Conservation (phyloP, 2,329 filamentous ascomycete species). For the Chaetomium sp. region DNA sequence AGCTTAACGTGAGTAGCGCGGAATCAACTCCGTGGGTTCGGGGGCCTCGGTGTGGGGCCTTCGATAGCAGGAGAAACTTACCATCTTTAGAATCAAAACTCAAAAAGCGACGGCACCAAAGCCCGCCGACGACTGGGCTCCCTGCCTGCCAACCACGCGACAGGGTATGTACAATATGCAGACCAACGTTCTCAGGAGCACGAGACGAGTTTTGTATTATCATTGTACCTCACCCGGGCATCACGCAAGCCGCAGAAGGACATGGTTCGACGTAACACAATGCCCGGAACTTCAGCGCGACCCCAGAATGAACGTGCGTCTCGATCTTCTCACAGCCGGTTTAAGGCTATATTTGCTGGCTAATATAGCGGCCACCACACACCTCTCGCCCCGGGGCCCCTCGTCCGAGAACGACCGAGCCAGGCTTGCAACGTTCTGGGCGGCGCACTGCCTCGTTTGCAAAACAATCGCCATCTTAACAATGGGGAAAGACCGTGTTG, state of each 20-base stretch:
- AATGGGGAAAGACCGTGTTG: background rate
- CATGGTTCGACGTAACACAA: background rate
- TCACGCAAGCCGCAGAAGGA: background rate
- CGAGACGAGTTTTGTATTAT: background rate
- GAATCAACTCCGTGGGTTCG: conserved; percentile 17
- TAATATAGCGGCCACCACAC: conserved; percentile 40
- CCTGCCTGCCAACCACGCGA: background rate
- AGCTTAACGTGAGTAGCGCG: conserved; percentile 1
- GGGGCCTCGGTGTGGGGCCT: conserved; percentile 1
- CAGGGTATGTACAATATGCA: background rate
- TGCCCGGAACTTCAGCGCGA: conserved; percentile 18
- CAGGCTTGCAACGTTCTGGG: background rate
- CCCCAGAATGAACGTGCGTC: conserved; percentile 8
- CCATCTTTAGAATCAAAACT: conserved; percentile 2
- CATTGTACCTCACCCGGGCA: background rate
- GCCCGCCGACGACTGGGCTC: background rate
- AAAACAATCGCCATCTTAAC: background rate
- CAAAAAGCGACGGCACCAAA: background rate
- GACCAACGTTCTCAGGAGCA: background rate
- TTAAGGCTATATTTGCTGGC: conserved; percentile 44
- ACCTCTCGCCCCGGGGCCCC: conserved; percentile 28
- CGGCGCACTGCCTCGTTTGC: background rate
- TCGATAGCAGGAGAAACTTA: background rate
- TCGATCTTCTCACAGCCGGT: conserved; percentile 38
- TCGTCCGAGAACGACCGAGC: no score